Percentiles rank a stretch among this genome's conserved stretches.
Conservation (phyloP, 495 filamentous ascomycete species). For the Chlorociboria aeruginascens region DNA sequence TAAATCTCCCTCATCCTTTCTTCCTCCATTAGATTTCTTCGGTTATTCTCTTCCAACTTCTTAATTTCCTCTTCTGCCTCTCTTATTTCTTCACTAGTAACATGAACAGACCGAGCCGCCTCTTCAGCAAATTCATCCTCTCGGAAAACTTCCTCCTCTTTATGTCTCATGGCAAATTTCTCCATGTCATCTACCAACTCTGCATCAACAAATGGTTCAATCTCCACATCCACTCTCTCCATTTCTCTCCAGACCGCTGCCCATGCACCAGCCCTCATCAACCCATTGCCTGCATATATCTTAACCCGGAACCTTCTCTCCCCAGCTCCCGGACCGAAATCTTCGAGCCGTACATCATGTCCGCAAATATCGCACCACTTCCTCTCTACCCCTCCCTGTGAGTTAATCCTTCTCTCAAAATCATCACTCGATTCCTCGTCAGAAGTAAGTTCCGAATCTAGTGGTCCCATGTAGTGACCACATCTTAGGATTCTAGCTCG, state of each 20-base stretch:
- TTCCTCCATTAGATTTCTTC: constrained; percentile 31
- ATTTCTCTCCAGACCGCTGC: constrained; percentile 90
- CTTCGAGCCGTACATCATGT: constrained; percentile 32
- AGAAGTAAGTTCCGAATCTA: constrained; percentile 24
- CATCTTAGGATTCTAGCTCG: constrained; percentile 61
- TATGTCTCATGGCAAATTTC: constrained; percentile 21
- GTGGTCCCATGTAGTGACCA: constrained; percentile 55
- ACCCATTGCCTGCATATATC: constrained; percentile 84
- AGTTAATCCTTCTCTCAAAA: constrained; percentile 16
- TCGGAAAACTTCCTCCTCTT: background rate
- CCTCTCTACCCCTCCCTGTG: constrained; percentile 19
- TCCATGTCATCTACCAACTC: constrained; percentile 32
- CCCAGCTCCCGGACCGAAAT: constrained; percentile 4
- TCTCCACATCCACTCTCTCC: constrained; percentile 92
- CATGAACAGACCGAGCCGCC: background rate
- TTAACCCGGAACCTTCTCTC: constrained; percentile 67
- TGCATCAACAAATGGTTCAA: constrained; percentile 48
- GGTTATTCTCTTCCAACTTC: constrained; percentile 17
- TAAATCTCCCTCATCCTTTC: constrained; percentile 41
- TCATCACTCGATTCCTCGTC: constrained; percentile 37
- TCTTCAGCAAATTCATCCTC: constrained; percentile 23
- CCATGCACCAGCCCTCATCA: constrained; percentile 90
- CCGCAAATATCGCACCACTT: constrained; percentile 52
- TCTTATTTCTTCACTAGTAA: background rate
- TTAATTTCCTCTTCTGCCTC: constrained; percentile 13